Evolutionary conservation across 441 rosid species (phyloP), one percentile per base, ranked within the genome.

Genomic region (Adansonia grandidieri): DNA sequence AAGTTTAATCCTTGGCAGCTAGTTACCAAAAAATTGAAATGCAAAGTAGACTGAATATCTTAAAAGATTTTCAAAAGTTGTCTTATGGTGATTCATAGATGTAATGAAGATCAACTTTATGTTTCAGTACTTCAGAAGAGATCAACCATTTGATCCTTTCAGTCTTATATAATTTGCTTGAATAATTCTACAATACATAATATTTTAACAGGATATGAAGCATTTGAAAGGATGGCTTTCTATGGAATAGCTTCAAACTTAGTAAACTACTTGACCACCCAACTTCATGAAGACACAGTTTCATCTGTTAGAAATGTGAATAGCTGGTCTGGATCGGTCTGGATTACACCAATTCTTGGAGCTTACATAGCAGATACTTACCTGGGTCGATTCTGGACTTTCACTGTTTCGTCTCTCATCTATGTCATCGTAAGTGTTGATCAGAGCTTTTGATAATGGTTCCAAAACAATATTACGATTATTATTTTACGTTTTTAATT

Each of bases 211-310:
- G 98, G 93, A 73, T 94, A 94, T 68, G 98, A 94, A 84, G 92
- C 93, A 77, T 94, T 94, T 80, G 98, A 94, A 82, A 91, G 98
- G 86, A 94, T 94, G 98, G 97, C 97, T 44, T 94, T 89, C 78
- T 91, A 94, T 73, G 97, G 96, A 75, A 84, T 94, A 83, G 91
- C 91, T 28, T 91, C 98, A 20, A 94, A 94, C 81, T 84, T 94
- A 63, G 98, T 94, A 79, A 90, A 85, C 60, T 94, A 89, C 75
- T 71, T 94, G 86, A 94, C 97, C 17, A 89, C 88, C 58, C 90
- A 86, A 79, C 96, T 94, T 67, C 97, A 87, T 42, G 96, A 94
- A 86, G 93, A 91, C 76, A 94, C 96, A 3, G 90, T 94, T 75
- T 78, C 97, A 17, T 90, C 97, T 0, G 95, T 92, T 22, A 90